A percentile compares a stretch with the other conserved stretches of the same genome.
phyloP scores from a whole-genome alignment of 495 filamentous ascomycete species.

The Geoglossum glabrum region DNA sequence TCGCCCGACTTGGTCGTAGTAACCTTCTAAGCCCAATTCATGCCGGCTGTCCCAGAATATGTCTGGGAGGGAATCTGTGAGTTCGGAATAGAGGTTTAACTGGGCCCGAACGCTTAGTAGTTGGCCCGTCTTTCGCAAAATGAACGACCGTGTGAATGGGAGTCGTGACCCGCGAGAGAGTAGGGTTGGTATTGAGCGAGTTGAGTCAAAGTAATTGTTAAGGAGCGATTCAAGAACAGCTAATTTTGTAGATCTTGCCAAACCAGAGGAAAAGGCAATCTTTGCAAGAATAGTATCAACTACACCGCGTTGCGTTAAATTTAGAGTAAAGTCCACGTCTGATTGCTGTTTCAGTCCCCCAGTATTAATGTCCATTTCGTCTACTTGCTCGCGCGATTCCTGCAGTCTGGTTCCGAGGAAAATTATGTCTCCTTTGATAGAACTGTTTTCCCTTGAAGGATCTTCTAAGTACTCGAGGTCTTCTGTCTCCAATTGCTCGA shows the following conservation, averaged over 20 bases:
- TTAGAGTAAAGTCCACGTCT: slow-evolving; percentile 4
- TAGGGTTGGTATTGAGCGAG: slow-evolving; percentile 53
- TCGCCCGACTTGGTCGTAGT: slow-evolving; percentile 82
- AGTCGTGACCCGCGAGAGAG: slow-evolving; percentile 43
- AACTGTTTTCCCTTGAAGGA: slow-evolving; percentile 47
- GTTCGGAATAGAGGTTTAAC: slow-evolving; percentile 88
- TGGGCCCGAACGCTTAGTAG: slow-evolving; percentile 80
- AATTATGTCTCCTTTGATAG: slow-evolving; percentile 75
- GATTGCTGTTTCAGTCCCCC: background rate
- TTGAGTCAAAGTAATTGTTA: slow-evolving; percentile 65
- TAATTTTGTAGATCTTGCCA: slow-evolving; percentile 89
- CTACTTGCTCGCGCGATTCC: background rate
- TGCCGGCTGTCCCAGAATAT: slow-evolving; percentile 89
- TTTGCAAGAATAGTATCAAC: slow-evolving; percentile 74
- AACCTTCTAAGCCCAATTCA: slow-evolving; percentile 66
- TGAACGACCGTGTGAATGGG: slow-evolving; percentile 54
- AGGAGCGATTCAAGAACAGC: slow-evolving; percentile 82
- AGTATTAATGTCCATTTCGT: background rate
- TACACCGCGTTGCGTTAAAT: slow-evolving; percentile 16
- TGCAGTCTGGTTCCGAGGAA: slow-evolving; percentile 54
- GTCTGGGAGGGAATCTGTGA: slow-evolving; percentile 88
- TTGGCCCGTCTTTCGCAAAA: slow-evolving; percentile 84
- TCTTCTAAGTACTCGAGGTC: slow-evolving; percentile 79
- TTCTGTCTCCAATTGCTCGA: slow-evolving; percentile 57
- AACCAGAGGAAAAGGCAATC: slow-evolving; percentile 85